Evolutionary conservation across 2,329 filamentous ascomycete species (phyloP).

Genomic region (Verticillium albo-atrum): DNA sequence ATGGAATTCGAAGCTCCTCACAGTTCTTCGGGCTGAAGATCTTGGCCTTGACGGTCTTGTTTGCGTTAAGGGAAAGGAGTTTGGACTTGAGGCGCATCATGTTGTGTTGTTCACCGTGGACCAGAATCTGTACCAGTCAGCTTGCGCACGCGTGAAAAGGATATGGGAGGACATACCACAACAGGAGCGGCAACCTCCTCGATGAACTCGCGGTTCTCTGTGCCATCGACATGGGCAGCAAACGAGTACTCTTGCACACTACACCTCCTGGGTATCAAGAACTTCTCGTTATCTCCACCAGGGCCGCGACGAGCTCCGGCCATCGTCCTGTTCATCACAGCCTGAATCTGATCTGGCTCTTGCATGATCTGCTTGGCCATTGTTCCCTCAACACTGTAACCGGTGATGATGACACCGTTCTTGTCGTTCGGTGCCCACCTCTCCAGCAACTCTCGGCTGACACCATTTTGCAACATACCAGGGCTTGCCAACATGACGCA

Average conservation of each 20-base stretch:
- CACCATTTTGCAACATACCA: conserved; percentile 97
- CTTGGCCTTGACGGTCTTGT: conserved; percentile 77
- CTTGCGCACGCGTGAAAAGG: background rate
- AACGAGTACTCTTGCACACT: conserved; percentile 94
- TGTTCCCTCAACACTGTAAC: conserved; percentile 96
- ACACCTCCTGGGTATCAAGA: conserved; percentile 88
- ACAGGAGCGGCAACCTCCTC: conserved; percentile 89
- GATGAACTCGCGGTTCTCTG: conserved; percentile 94
- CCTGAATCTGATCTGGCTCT: conserved; percentile 91
- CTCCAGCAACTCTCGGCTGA: conserved; percentile 87
- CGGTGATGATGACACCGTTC: conserved; percentile 97
- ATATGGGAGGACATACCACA: conserved; percentile 61
- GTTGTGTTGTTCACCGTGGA: conserved; percentile 95
- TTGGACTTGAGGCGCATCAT: conserved; percentile 98
- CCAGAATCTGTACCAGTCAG: conserved; percentile 67
- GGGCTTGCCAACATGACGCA: conserved; percentile 97
- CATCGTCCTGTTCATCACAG: conserved; percentile 76
- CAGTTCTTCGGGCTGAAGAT: conserved; percentile 93
- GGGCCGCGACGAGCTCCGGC: conserved; percentile 59
- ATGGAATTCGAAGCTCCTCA: conserved; percentile 90
- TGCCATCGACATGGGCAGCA: conserved; percentile 92
- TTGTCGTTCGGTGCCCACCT: conserved; percentile 94
- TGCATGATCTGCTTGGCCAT: conserved; percentile 97
- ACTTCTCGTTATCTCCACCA: conserved; percentile 71
- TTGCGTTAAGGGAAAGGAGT: conserved; percentile 83